Percentiles rank a stretch among this genome's conserved stretches.
Evolutionary conservation across 2,329 filamentous ascomycete genomes (phyloP).

Genomic region (Fusarium brevicatenulatum): DNA sequence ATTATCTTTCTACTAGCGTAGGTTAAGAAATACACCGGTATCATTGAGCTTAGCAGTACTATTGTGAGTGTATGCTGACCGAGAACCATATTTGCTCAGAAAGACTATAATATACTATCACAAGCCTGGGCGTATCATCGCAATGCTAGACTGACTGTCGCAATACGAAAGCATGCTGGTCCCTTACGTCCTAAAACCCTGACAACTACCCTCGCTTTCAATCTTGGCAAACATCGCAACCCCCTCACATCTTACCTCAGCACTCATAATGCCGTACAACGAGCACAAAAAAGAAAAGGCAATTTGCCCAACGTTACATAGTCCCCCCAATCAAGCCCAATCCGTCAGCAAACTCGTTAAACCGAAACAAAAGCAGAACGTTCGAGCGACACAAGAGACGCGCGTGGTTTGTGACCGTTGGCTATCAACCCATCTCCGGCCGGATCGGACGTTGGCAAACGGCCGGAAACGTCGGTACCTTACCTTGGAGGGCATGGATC

Average conservation of each 20-base stretch:
- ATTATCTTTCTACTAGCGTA: neutral
- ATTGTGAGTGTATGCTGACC: no score
- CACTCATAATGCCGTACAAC: conserved; percentile 5
- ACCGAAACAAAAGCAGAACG: conserved; percentile 24
- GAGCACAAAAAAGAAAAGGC: neutral
- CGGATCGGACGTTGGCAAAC: conserved; percentile 28
- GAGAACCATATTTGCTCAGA: neutral
- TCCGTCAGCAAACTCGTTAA: conserved; percentile 28
- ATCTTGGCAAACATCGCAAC: neutral
- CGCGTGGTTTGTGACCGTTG: conserved; percentile 12
- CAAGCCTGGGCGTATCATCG: neutral
- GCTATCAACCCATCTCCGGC: neutral
- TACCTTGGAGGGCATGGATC: conserved; percentile 24
- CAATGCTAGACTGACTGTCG: neutral
- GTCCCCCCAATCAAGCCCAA: conserved; percentile 4
- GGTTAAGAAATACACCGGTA: neutral
- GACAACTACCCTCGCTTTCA: neutral
- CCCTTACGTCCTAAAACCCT: neutral
- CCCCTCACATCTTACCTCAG: neutral
- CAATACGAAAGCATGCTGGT: neutral
- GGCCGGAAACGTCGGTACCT: conserved; percentile 42
- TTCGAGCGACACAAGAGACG: conserved; percentile 10
- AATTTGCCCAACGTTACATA: conserved; percentile 33
- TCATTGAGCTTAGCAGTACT: neutral
- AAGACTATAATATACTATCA: no score